phyloP scores from a whole-genome alignment of 176 grass and related monocot genomes.

The Themeda triandra region DNA sequence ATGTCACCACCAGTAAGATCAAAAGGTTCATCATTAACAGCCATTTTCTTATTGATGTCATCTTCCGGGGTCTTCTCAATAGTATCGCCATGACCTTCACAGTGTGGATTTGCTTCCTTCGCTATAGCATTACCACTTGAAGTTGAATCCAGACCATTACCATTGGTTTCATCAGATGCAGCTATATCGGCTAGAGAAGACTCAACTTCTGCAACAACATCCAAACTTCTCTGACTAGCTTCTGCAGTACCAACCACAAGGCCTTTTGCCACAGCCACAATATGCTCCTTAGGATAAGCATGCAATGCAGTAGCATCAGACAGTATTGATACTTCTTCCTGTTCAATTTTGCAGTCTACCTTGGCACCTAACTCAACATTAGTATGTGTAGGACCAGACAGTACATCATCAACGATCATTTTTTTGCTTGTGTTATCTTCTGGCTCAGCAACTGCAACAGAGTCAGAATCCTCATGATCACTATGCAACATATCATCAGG shows the following conservation, averaged over 20 bases:
- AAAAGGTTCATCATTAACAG: constrained; percentile 18
- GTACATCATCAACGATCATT: too few species aligned
- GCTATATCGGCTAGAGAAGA: constrained; percentile 25
- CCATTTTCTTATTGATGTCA: constrained; percentile 22
- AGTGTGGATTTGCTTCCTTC: constrained; percentile 8
- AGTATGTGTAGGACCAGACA: too few species aligned
- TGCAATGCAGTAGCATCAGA: too few species aligned
- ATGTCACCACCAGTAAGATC: constrained; percentile 14
- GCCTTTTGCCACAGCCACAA: too few species aligned
- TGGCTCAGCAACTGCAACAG: background rate
- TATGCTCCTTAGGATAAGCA: too few species aligned
- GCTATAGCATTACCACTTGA: background rate
- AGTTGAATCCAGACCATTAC: constrained; percentile 18
- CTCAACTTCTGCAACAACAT: constrained; percentile 29
- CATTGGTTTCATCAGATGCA: constrained; percentile 31
- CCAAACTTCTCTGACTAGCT: constrained; percentile 1
- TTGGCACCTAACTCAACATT: too few species aligned
- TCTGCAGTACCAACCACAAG: constrained; percentile 16
- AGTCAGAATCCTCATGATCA: constrained; percentile 25
- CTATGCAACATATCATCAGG: constrained; percentile 8
- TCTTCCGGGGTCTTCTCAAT: constrained; percentile 21
- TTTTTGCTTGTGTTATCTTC: background rate
- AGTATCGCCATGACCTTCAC: constrained; percentile 4
- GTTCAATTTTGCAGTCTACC: too few species aligned
- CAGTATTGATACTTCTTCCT: too few species aligned